A percentile compares a stretch with the other conserved stretches of the same genome.
Evolutionary conservation across 2,329 filamentous ascomycete species (phyloP).

Genomic region (Dothideomycetes sp.): DNA sequence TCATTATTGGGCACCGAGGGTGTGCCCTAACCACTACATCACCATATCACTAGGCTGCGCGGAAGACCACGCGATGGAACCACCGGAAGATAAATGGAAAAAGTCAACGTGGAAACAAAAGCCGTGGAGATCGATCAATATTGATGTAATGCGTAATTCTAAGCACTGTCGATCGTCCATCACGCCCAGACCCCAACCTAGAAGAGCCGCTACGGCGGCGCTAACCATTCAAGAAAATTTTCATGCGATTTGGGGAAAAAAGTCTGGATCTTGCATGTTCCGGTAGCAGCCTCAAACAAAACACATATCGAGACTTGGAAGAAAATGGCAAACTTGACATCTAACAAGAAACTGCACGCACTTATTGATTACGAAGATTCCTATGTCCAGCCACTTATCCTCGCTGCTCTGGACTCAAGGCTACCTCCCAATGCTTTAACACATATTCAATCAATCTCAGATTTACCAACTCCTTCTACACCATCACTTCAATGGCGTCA

Average conservation of each 20-base stretch:
- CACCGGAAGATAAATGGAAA: not conserved
- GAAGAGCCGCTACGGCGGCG: too few species aligned
- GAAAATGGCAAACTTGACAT: too few species aligned
- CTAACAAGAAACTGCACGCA: too few species aligned
- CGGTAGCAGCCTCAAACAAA: too few species aligned
- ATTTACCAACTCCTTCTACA: constrained; percentile 37
- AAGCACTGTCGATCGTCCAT: too few species aligned
- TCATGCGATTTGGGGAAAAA: too few species aligned
- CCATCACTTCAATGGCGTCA: constrained; percentile 68
- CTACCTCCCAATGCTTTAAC: constrained; percentile 41
- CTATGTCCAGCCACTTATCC: constrained; percentile 81
- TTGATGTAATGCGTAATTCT: too few species aligned
- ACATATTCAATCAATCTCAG: constrained; percentile 44
- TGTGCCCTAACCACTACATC: too few species aligned
- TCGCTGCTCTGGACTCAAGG: constrained; percentile 57
- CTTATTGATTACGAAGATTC: constrained; percentile 81
- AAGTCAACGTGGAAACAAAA: constrained; percentile 2
- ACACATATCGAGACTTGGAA: too few species aligned
- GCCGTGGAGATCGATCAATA: constrained; percentile 8
- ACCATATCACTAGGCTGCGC: not conserved
- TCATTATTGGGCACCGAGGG: not conserved
- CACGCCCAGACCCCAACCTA: too few species aligned
- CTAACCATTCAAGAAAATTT: too few species aligned
- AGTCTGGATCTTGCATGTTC: too few species aligned
- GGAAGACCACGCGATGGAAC: not conserved